These are phyloP conservation scores for Colletotrichum lini DNA, from an alignment of 2,329 filamentous ascomycete species.

Conservation along the genomic window DNA sequence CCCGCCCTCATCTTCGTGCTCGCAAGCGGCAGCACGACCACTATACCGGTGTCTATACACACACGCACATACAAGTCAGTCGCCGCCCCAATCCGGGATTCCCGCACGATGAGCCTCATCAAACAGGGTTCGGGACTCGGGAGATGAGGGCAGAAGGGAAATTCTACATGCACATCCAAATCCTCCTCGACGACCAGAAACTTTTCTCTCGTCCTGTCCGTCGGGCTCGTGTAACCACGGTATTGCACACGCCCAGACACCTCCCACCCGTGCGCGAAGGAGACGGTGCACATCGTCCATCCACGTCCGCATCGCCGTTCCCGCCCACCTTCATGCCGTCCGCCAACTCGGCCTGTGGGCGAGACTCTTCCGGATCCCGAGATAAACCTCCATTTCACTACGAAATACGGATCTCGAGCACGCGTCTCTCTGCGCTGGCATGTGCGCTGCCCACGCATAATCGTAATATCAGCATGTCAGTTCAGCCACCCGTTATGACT, in stretches of 20 bases:
- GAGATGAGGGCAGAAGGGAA: constrained; percentile 2
- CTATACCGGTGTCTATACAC: background rate
- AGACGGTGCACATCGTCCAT: constrained; percentile 21
- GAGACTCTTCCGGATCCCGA: constrained; percentile 10
- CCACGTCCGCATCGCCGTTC: background rate
- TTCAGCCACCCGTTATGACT: constrained; percentile 20
- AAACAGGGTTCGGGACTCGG: constrained; percentile 20
- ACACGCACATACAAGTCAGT: constrained; percentile 13
- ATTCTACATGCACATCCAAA: constrained; percentile 31
- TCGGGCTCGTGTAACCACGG: background rate
- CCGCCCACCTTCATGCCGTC: background rate
- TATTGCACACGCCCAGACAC: background rate
- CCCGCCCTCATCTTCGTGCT: constrained; percentile 16
- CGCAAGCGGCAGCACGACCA: background rate
- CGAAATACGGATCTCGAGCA: background rate
- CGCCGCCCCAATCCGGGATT: constrained; percentile 9
- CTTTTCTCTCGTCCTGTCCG: background rate
- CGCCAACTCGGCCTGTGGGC: constrained; percentile 7
- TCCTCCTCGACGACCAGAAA: background rate
- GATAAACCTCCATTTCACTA: constrained; percentile 3
- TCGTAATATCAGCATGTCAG: constrained; percentile 34
- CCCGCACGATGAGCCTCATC: constrained; percentile 33
- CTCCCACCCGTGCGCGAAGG: constrained; percentile 5
- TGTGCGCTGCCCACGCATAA: constrained; percentile 19
- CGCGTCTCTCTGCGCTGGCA: constrained; percentile 1